These are phyloP conservation scores for Apiotrichum porosum DNA, from an alignment of 1,284 basidiomycete genomes.

Conservation along the genomic window DNA sequence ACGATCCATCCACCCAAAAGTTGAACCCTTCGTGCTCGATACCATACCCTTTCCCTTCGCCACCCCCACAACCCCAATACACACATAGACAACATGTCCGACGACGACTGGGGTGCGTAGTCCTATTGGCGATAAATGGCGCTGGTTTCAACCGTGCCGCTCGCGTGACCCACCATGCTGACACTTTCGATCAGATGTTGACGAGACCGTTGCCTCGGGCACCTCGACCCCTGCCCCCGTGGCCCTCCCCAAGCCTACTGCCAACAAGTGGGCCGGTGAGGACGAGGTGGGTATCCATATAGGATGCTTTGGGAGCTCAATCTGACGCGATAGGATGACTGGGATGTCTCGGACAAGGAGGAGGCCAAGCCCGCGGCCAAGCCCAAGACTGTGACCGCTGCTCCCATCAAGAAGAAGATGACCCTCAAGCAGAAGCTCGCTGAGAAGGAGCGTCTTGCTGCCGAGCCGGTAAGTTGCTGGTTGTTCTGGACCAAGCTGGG, in stretches of 20 bases:
- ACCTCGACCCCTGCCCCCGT: constrained; percentile 48
- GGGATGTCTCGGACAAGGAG: constrained; percentile 82
- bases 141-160: background rate
- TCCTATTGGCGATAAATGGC: background rate
- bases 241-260: constrained; percentile 50
- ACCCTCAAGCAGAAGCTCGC: constrained; percentile 82
- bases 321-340: constrained; percentile 83
- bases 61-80: too few species aligned
- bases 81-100: constrained; percentile 27
- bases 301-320: background rate
- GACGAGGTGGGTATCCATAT: constrained; percentile 70
- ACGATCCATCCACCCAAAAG: too few species aligned
- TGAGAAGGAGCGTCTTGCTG: constrained; percentile 59
- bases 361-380: constrained; percentile 55
- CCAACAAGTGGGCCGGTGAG: constrained; percentile 70
- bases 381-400: constrained; percentile 58
- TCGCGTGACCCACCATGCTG: background rate
- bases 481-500: too few species aligned
- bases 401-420: constrained; percentile 81
- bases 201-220: constrained; percentile 50
- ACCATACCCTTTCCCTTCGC: too few species aligned
- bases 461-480: constrained; percentile 54
- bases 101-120: constrained; percentile 43
- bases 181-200: constrained; percentile 33
- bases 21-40: too few species aligned